These are phyloP conservation scores for Boletus albobrunnescens DNA, from an alignment of 1,284 basidiomycete genomes.

Conservation along the genomic window DNA sequence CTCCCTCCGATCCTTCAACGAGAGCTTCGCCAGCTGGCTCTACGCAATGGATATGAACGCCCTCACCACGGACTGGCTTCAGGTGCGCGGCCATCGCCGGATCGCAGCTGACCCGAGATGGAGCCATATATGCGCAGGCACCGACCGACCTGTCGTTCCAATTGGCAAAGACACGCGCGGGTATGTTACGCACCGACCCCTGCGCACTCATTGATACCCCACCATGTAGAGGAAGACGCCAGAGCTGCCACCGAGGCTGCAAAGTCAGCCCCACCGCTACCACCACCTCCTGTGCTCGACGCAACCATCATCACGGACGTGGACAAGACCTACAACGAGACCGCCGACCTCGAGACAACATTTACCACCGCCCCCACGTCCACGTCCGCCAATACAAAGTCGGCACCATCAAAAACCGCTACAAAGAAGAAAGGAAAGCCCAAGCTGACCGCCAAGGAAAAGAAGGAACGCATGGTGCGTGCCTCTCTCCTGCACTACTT, in stretches of 20 bases:
- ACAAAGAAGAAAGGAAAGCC: conserved; percentile 63
- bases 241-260: conserved; percentile 38
- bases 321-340: conserved; percentile 45
- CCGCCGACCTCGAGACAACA: conserved; percentile 30
- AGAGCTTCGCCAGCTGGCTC: conserved; percentile 87
- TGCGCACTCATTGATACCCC: background rate
- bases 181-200: conserved; percentile 34
- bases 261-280: conserved; percentile 1
- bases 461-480: conserved; percentile 72
- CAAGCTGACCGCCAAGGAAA: conserved; percentile 76
- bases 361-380: conserved; percentile 38
- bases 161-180: conserved; percentile 57
- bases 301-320: conserved; percentile 19
- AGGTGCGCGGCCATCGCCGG: conserved; percentile 45
- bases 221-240: conserved; percentile 42
- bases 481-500: background rate
- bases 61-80: conserved; percentile 87
- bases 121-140: conserved; percentile 39
- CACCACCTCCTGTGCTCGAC: conserved; percentile 5
- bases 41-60: conserved; percentile 95
- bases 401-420: conserved; percentile 28
- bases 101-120: background rate
- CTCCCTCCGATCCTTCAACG: conserved; percentile 84
- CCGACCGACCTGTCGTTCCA: conserved; percentile 61
- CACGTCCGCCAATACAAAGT: conserved; percentile 39